Conservation (phyloP, 306 rosid species). For the Arachis hypogaea region DNA sequence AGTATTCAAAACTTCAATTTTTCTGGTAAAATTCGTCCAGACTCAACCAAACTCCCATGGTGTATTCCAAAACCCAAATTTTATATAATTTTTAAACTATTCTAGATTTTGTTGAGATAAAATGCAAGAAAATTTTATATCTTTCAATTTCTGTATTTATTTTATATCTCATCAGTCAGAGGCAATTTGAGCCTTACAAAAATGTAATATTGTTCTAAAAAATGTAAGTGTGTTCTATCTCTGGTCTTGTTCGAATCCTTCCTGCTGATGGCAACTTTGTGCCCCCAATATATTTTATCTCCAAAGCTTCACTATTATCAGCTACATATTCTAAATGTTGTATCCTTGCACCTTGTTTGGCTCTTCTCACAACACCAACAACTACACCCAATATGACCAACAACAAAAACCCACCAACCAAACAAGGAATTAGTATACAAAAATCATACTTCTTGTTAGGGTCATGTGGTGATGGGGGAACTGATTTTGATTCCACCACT, state of each 20-base stretch:
- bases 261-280: conserved; percentile 51
- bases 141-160: too few species aligned
- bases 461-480: conserved; percentile 16
- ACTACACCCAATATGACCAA: conserved; percentile 32
- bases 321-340: conserved; percentile 41
- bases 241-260: conserved; percentile 55
- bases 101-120: too few species aligned
- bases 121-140: too few species aligned
- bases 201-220: conserved; percentile 32
- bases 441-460: conserved; percentile 5
- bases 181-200: too few species aligned
- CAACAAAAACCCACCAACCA: conserved; percentile 42
- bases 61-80: too few species aligned
- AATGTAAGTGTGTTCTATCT: conserved; percentile 50
- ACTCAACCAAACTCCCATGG: too few species aligned
- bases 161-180: too few species aligned
- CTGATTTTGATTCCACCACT: conserved; percentile 48
- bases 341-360: conserved; percentile 16
- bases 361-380: conserved; percentile 26
- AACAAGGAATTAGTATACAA: conserved; percentile 29
- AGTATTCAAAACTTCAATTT: too few species aligned
- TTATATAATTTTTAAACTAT: too few species aligned
- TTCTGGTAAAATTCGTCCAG: too few species aligned
- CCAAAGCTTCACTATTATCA: conserved; percentile 33
- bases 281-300: conserved; percentile 38